phyloP scores from a whole-genome alignment of 169 alveolate genomes.

The Eimeria sp. region DNA sequence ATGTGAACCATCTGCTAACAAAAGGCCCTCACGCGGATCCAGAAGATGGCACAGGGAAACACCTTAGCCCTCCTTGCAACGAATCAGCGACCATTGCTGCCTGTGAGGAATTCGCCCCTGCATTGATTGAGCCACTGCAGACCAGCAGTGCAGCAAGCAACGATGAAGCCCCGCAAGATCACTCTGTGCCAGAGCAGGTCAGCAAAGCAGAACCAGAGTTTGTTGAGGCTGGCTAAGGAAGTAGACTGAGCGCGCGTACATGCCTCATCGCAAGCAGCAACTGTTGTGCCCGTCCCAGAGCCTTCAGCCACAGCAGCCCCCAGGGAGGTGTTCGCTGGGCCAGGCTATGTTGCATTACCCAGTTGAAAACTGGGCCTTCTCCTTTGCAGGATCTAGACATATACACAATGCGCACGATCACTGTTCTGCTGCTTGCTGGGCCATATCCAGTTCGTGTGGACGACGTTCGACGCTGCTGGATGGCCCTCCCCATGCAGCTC shows the following conservation, averaged over 20 bases:
- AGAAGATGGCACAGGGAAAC: slow-evolving; percentile 6
- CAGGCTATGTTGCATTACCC: not conserved
- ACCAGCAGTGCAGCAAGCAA: slow-evolving; percentile 16
- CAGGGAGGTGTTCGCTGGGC: not conserved
- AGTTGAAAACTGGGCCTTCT: not conserved
- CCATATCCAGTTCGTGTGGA: slow-evolving; percentile 45
- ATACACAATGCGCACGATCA: slow-evolving; percentile 35
- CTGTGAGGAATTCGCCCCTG: slow-evolving; percentile 13
- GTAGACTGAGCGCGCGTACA: not conserved
- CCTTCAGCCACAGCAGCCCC: not conserved
- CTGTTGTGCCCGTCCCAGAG: not conserved
- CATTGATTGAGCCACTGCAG: not conserved
- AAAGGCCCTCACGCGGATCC: not conserved
- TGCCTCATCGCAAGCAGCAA: not conserved
- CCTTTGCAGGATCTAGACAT: not conserved
- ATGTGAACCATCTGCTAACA: not conserved
- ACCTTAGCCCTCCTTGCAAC: not conserved
- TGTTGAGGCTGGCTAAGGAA: not conserved
- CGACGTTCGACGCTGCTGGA: slow-evolving; percentile 60
- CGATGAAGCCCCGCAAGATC: slow-evolving; percentile 19
- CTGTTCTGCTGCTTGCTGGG: slow-evolving; percentile 53
- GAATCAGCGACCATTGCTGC: not conserved
- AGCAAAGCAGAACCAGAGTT: not conserved
- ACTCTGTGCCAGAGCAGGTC: slow-evolving; percentile 62
- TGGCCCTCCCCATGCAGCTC: slow-evolving; percentile 41